Conservation (phyloP, 1,284 basidiomycete species). For the Fistulinella cinereoalba region DNA sequence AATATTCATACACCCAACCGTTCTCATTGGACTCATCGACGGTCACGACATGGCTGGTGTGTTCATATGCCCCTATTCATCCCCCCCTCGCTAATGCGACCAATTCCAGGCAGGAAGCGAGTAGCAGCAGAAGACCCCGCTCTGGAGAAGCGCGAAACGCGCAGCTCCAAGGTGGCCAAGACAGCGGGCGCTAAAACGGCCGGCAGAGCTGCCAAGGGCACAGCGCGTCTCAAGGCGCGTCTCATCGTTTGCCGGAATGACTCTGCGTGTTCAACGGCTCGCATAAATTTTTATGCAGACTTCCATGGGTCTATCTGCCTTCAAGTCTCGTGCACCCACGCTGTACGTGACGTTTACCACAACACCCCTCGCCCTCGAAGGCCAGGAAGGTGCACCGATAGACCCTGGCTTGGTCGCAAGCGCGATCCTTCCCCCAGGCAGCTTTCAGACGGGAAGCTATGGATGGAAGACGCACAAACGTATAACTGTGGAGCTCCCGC, state of each 20-base stretch:
- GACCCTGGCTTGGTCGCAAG: slow-evolving; percentile 66
- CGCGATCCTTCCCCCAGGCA: slow-evolving; percentile 52
- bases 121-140: slow-evolving; percentile 42
- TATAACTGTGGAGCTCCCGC: slow-evolving; percentile 59
- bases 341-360: slow-evolving; percentile 68
- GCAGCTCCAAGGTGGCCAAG: slow-evolving; percentile 49
- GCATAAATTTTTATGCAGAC: slow-evolving; percentile 30
- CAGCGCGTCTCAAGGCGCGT: slow-evolving; percentile 36
- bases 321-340: slow-evolving; percentile 64
- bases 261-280: not conserved
- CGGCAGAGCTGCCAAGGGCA: slow-evolving; percentile 38
- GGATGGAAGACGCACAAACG: slow-evolving; percentile 78
- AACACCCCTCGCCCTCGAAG: slow-evolving; percentile 53
- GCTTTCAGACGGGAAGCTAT: slow-evolving; percentile 71
- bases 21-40: no score
- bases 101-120: slow-evolving; percentile 44
- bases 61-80: slow-evolving; percentile 21
- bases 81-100: not conserved
- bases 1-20: no score
- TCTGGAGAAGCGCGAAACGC: slow-evolving; percentile 38
- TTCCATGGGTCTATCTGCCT: slow-evolving; percentile 48
- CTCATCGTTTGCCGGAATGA: not conserved
- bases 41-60: slow-evolving; percentile 38
- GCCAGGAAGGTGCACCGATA: slow-evolving; percentile 36
- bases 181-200: slow-evolving; percentile 34